Base-by-base conservation (phyloP, 345 rosid genomes). In the Erodium maritimum region DNA sequence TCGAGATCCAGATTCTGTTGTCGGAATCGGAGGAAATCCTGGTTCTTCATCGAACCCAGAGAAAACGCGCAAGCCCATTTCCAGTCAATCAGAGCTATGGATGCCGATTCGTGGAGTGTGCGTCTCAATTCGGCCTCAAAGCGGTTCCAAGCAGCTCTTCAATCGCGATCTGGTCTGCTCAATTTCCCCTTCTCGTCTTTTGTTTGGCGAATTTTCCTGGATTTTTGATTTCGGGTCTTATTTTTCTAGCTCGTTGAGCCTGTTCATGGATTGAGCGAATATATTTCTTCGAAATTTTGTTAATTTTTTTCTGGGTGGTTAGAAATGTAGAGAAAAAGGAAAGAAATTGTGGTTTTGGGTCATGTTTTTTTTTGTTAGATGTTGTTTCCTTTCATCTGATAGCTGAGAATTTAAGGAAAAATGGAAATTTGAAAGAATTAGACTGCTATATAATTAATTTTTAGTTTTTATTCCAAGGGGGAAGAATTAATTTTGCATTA, bases 121-220 rank as follows among this genome's bases (percentile, higher is more conserved):
- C 95, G 91, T 78, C 84, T 89, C 63, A 85, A 95, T 65, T 89
- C 91, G 23, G 82, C 86, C 62, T 79, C 96, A 12, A 89, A 72
- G 74, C 74, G 96, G 71, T 85, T 84, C 69, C 95, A 87, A 69
- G 78, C 87, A 0, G 81, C 84, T 75, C 86, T 93, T 68, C 83
- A 82, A 67, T 83, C 99, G 61, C 88, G 95, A 89, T 80, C 96
- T 69, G 96, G 99, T 93, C 54, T 78, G 88, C 67, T 65, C 45
- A 3, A 20, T 25, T 33, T 12, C 21, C n/a, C 54, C 16, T 46
- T 57, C 23, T 21, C 42, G 52, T 19, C 50, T 11, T 45, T 19
- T 7, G 37, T 23, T 52, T 50, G 58, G 13, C 5, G 63, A 42
- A 42, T 51, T 37, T 37, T 37, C 8, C 46, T 5, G 46, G 46